Evolutionary conservation across 176 grass and related monocot genomes (phyloP).

Genomic region (Cenchrus fungigraminus): DNA sequence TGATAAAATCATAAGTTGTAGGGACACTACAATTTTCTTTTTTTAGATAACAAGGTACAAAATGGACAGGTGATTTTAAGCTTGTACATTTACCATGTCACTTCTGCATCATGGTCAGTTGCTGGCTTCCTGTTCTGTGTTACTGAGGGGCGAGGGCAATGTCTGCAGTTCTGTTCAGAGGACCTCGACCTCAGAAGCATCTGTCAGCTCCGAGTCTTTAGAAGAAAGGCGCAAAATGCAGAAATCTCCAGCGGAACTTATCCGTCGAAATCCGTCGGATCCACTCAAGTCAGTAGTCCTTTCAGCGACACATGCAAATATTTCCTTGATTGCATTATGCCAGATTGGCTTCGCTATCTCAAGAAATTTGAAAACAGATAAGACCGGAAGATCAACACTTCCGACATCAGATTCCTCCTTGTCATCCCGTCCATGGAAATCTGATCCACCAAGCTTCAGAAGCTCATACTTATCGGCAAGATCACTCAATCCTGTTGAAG

Average conservation of each 20-base stretch:
- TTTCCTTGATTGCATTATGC: conserved; percentile 53
- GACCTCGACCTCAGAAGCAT: conserved; percentile 53
- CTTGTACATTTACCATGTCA: neutral
- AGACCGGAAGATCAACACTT: conserved; percentile 61
- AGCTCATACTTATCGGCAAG: conserved; percentile 64
- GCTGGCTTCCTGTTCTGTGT: neutral
- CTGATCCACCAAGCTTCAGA: conserved; percentile 80
- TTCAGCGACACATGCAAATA: conserved; percentile 33
- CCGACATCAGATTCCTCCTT: conserved; percentile 65
- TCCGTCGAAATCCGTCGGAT: conserved; percentile 28
- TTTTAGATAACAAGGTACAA: neutral
- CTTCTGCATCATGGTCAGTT: neutral
- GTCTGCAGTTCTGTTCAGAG: conserved; percentile 15
- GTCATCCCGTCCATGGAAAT: conserved; percentile 76
- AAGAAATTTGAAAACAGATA: conserved; percentile 64
- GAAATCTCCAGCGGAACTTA: conserved; percentile 42
- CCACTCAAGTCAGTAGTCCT: conserved; percentile 21
- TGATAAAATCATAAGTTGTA: neutral
- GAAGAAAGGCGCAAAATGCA: conserved; percentile 18
- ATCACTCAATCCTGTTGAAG: conserved; percentile 58
- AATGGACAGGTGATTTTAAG: conserved; percentile 21
- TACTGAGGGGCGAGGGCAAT: conserved; percentile 2
- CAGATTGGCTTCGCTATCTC: conserved; percentile 69
- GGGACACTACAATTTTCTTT: neutral
- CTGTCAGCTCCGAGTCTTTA: conserved; percentile 5